Percentiles rank a stretch among this genome's conserved stretches.
Evolutionary conservation across 805 yeast genomes (phyloP).

Genomic region (Ogataea naganishii): DNA sequence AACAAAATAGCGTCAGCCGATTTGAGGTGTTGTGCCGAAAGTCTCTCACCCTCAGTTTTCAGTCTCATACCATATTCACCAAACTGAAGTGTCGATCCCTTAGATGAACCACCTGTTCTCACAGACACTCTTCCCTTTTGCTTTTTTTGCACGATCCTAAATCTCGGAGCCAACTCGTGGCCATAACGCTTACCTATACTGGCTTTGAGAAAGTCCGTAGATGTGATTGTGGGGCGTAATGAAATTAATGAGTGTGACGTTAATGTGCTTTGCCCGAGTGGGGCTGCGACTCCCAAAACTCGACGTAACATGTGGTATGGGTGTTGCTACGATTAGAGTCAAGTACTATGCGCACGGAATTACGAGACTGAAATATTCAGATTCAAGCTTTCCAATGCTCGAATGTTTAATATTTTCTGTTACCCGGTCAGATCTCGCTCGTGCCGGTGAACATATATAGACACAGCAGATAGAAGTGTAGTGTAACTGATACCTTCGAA

Average conservation of each 20-base stretch:
- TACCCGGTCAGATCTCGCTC: too few relatives aligned
- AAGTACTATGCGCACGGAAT: too few relatives aligned
- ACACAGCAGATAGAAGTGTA: too few relatives aligned
- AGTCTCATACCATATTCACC: constrained; percentile 85
- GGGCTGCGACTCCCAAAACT: too few relatives aligned
- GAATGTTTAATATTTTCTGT: too few relatives aligned
- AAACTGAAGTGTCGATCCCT: constrained; percentile 74
- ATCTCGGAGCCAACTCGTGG: constrained; percentile 74
- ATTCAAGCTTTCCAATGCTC: too few relatives aligned
- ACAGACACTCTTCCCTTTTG: constrained; percentile 94
- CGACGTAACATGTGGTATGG: too few relatives aligned
- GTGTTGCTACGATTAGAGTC: too few relatives aligned
- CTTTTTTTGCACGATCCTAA: constrained; percentile 58
- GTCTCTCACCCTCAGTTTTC: constrained; percentile 78
- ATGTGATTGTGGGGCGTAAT: constrained; percentile 2
- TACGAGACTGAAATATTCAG: too few relatives aligned
- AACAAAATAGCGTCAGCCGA: constrained; percentile 85
- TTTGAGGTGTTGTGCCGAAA: constrained; percentile 79
- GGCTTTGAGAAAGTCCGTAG: constrained; percentile 4
- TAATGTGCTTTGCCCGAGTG: too few relatives aligned
- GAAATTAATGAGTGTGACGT: not conserved
- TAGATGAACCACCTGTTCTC: constrained; percentile 87
- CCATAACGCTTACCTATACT: constrained; percentile 33
- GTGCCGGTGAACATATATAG: too few relatives aligned
- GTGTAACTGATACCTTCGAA: too few relatives aligned